Evolutionary conservation across 2,329 filamentous ascomycete genomes (phyloP).

Genomic region (Ophiosphaerella narmari): DNA sequence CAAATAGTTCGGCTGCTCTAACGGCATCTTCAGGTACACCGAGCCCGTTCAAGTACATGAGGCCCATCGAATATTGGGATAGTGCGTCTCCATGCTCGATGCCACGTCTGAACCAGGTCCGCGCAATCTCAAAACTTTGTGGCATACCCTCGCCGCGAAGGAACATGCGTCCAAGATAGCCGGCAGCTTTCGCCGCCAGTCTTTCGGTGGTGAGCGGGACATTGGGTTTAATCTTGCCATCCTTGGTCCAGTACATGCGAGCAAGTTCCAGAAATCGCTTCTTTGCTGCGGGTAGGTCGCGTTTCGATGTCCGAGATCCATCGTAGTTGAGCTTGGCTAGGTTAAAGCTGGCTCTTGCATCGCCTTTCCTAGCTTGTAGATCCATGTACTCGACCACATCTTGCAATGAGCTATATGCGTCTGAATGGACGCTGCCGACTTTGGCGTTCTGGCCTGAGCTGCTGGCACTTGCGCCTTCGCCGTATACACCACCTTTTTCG

Average conservation of each 20-base stretch:
- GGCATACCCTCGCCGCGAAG: slow-evolving; percentile 82
- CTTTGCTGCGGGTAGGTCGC: slow-evolving; percentile 74
- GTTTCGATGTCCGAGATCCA: slow-evolving; percentile 74
- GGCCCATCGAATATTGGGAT: slow-evolving; percentile 80
- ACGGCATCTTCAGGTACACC: slow-evolving; percentile 72
- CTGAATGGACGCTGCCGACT: slow-evolving; percentile 72
- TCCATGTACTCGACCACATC: slow-evolving; percentile 95
- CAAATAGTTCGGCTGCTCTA: slow-evolving; percentile 76
- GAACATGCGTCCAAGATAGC: slow-evolving; percentile 87
- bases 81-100: slow-evolving; percentile 76
- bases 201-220: slow-evolving; percentile 74
- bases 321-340: slow-evolving; percentile 88
- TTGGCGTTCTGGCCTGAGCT: slow-evolving; percentile 85
- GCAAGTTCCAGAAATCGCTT: slow-evolving; percentile 82
- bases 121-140: slow-evolving; percentile 77
- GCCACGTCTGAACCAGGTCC: slow-evolving; percentile 82
- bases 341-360: slow-evolving; percentile 84
- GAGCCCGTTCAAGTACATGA: slow-evolving; percentile 82
- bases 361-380: slow-evolving; percentile 85
- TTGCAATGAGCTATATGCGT: slow-evolving; percentile 83
- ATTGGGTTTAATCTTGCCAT: slow-evolving; percentile 74
- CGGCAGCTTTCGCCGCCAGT: slow-evolving; percentile 80
- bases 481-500: slow-evolving; percentile 89
- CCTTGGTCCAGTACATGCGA: slow-evolving; percentile 78
- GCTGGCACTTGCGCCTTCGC: slow-evolving; percentile 87